Percentiles rank a stretch among this genome's conserved stretches.
phyloP scores from a whole-genome alignment of 768 basidiomycete genomes.

The Hortiboletus flavorubellus region DNA sequence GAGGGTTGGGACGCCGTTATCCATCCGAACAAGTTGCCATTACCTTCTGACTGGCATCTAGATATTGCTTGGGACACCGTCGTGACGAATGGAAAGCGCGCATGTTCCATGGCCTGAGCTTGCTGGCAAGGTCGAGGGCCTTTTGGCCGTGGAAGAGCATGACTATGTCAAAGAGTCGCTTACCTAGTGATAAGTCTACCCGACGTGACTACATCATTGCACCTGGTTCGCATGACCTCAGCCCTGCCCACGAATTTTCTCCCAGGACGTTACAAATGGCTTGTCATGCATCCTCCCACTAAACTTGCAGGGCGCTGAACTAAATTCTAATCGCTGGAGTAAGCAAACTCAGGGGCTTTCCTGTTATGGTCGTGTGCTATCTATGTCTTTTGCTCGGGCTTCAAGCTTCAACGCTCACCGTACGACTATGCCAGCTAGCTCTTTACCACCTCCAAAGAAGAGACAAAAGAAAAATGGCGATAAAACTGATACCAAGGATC shows the following conservation, averaged over 20 bases:
- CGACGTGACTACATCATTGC: neutral
- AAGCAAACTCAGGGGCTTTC: conserved; percentile 2
- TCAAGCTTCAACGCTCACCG: neutral
- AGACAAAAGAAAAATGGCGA: conserved; percentile 41
- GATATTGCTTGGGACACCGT: conserved; percentile 35
- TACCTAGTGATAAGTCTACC: neutral
- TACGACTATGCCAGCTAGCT: conserved; percentile 33
- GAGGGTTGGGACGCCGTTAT: neutral
- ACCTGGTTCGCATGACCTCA: too few relatives aligned
- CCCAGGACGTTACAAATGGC: too few relatives aligned
- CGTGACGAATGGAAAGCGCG: conserved; percentile 42
- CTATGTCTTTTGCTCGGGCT: neutral
- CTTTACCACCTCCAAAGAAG: conserved; percentile 52
- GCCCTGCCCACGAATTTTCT: too few relatives aligned
- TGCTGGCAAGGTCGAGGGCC: neutral
- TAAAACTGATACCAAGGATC: conserved; percentile 33
- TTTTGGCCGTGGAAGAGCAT: conserved; percentile 17
- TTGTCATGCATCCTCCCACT: too few relatives aligned
- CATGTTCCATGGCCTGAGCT: conserved; percentile 23
- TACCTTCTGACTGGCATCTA: conserved; percentile 46
- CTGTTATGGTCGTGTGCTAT: neutral
- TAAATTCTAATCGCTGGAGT: neutral
- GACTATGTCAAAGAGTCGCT: neutral
- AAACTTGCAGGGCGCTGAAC: too few relatives aligned
- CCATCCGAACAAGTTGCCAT: neutral